Conservation (phyloP, 2,329 filamentous ascomycete species). For the Dactylellina haptotyla region DNA sequence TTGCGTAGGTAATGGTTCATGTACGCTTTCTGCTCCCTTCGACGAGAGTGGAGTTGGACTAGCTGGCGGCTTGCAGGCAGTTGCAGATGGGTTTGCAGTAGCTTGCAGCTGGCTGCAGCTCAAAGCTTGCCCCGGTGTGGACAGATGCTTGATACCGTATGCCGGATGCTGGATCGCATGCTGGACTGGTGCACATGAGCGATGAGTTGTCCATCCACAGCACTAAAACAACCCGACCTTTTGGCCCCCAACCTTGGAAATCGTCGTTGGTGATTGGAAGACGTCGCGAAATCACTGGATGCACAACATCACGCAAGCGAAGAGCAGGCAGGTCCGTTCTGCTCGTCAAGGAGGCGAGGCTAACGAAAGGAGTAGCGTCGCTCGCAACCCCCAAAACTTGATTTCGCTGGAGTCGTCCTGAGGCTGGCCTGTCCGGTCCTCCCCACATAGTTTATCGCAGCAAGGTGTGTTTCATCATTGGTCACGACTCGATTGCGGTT, state of each 20-base stretch:
- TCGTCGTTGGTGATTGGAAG: constrained; percentile 6
- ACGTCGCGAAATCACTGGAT: constrained; percentile 53
- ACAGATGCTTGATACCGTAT: too few species aligned
- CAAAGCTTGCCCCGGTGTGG: constrained; percentile 11
- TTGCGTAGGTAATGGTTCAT: constrained; percentile 37
- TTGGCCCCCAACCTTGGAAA: neutral
- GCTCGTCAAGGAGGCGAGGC: too few species aligned
- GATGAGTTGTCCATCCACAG: constrained; percentile 50
- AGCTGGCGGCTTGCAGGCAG: constrained; percentile 1
- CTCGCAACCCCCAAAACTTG: constrained; percentile 33
- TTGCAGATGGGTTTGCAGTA: constrained; percentile 35
- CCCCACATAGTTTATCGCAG: neutral
- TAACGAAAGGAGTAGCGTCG: too few species aligned
- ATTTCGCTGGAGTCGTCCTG: constrained; percentile 14
- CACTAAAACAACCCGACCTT: neutral
- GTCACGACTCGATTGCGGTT: constrained; percentile 30
- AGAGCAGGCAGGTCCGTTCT: constrained; percentile 35
- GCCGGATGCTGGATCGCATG: too few species aligned
- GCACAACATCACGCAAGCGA: constrained; percentile 54
- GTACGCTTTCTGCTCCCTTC: constrained; percentile 17
- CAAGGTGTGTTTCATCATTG: constrained; percentile 42
- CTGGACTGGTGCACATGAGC: constrained; percentile 52
- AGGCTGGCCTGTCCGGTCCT: constrained; percentile 18
- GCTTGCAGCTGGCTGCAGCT: constrained; percentile 41
- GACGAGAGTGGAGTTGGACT: constrained; percentile 15